Base-by-base conservation (phyloP, 2,329 filamentous ascomycete species). In the Fusarium subtropicale region DNA sequence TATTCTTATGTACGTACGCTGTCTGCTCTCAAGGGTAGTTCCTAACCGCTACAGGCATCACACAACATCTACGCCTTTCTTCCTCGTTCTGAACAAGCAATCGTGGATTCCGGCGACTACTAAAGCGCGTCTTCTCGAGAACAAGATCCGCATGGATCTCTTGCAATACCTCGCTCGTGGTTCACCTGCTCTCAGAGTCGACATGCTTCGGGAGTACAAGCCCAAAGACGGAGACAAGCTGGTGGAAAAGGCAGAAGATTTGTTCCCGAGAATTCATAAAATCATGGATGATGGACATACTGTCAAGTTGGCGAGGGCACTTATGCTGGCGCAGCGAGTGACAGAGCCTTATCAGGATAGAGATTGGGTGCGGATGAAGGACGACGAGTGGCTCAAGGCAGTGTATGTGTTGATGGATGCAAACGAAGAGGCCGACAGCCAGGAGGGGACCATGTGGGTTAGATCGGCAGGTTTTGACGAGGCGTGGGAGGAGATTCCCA, bases 231-330 rank as follows among this genome's bases (percentile, higher is more conserved):
- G 74, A 55, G 67, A 30, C 82, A 85, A 31, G 82, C 85, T 78
- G 78, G 42, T 78, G 74, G 22, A 74, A 85, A 45, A 81, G 85
- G 64, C 82, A 76, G 53, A 85, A 79, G 83, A 84, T 3, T 77
- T 88, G 5, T 77, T 87, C 9, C 76, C 81, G 2, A 79, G 84
- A 12, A 76, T 89, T 20, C 82, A 84, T 61, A 64, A 67, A 12
- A 75, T 86, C 34, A 75, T 84, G 0, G 94, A 97, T 70, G 94
- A 97, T 78, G 94, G 94, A 0, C 95, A 98, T 79, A 84, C 88
- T 12, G 84, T 90, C 56, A 97, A 97, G 79, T 80, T 97, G 7
- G 83, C 90, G 10, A 83, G 94, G 33, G 90, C 92, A 2, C 78
- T 96, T 20, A 86, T 86, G 6, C 79, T 93, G 72, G 92, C 88